Evolutionary conservation across 768 basidiomycete genomes (phyloP).

Genomic region (Lyophyllum atratum): DNA sequence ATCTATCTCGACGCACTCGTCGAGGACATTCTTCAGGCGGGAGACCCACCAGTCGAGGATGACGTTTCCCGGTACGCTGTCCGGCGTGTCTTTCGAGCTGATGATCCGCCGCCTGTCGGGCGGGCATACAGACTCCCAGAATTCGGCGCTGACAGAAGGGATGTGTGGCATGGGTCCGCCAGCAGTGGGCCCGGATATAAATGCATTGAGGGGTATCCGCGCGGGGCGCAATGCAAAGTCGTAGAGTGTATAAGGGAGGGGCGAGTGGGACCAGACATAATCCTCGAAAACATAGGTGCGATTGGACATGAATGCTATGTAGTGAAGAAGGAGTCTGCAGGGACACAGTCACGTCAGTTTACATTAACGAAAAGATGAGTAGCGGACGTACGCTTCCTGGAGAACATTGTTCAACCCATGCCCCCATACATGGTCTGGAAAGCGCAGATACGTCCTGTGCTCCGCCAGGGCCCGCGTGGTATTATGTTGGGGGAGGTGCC

Average conservation of each 20-base stretch:
- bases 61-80: slow-evolving; percentile 37
- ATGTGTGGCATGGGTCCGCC: slow-evolving; percentile 41
- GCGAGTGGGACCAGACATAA: slow-evolving; percentile 58
- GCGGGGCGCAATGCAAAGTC: slow-evolving; percentile 53
- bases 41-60: slow-evolving; percentile 55
- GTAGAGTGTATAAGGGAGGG: slow-evolving; percentile 56
- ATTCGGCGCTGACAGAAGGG: slow-evolving; percentile 48
- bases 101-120: slow-evolving; percentile 32
- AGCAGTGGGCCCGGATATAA: slow-evolving; percentile 56
- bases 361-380: neutral
- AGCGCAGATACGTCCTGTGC: slow-evolving; percentile 41
- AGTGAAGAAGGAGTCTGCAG: slow-evolving; percentile 48
- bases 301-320: slow-evolving; percentile 50
- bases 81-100: slow-evolving; percentile 36
- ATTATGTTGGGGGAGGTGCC: slow-evolving; percentile 22
- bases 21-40: slow-evolving; percentile 33
- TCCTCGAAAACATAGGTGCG: slow-evolving; percentile 65
- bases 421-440: slow-evolving; percentile 59
- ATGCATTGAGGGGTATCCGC: slow-evolving; percentile 58
- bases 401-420: slow-evolving; percentile 64
- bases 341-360: neutral
- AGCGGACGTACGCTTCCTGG: slow-evolving; percentile 50
- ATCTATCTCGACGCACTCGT: slow-evolving; percentile 47
- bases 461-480: slow-evolving; percentile 9
- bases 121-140: slow-evolving; percentile 51